Base-by-base conservation (phyloP, 1,284 basidiomycete species). In the Austroboletus novae-zelandiae region DNA sequence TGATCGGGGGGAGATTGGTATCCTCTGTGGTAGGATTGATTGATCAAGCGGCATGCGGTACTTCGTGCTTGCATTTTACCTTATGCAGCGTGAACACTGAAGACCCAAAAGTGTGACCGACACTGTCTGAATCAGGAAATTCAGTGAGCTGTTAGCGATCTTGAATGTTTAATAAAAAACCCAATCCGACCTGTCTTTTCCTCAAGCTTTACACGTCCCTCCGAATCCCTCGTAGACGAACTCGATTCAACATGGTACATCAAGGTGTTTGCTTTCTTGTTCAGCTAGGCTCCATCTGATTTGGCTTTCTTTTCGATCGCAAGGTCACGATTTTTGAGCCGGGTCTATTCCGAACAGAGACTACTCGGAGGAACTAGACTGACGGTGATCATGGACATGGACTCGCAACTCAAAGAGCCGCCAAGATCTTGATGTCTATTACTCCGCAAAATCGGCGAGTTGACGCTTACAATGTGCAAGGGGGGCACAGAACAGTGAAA, bases 1-100 rank as follows among this genome's bases (percentile, higher is more conserved):
- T 45, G 2, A 23, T 20, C 25, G 67, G 69, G 5, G 70, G 70
- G 5, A 54, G 59, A 15, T 49, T 71, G 25, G 52, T 61, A 9
- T 63, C 62, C 3, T 71, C 70, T 8, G 23, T 10, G 14, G 14
- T 48, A n/a, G 57, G 47, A 8, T 40, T 54, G 11, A 1, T 14
- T 20, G 34, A n/a, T 5, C 9, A 13, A n/a, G 34, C 34, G 15
- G 6, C 9, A 4, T 40, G 9, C 7, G 15, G 42, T 20, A 53
- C 53, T 25, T 48, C 53, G 55, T 35, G 14, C 14, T 7, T 9
- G 15, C 15, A 13, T 7, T 31, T 31, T 8, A n/a, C 13, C 30
- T 9, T 14, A 14, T 7, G 30, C 11, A 8, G n/a, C n/a, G n/a
- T n/a, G n/a, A n/a, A n/a, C n/a, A n/a, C n/a, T n/a, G n/a, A n/a